These are phyloP conservation scores for Pythium scleroteichum DNA, from an alignment of 352 stramenopile genomes.

Conservation along the genomic window DNA sequence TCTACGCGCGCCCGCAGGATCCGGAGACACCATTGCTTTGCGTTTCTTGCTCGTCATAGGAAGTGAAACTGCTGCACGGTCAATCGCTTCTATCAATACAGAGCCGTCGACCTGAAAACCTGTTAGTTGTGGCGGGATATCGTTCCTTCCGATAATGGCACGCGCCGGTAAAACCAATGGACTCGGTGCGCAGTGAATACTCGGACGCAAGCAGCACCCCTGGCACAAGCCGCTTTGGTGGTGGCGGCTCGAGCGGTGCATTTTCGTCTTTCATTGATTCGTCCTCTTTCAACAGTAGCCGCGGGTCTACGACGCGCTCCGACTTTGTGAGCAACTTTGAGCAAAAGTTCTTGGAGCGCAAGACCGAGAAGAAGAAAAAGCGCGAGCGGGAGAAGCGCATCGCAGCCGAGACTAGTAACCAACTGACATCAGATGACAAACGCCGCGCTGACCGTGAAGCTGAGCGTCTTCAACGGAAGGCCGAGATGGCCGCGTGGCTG, in stretches of 20 bases:
- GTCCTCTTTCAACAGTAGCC: conserved; percentile 34
- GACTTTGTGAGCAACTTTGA: conserved; percentile 58
- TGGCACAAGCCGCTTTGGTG: conserved; percentile 31
- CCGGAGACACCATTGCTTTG: conserved; percentile 51
- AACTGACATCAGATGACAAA: conserved; percentile 46
- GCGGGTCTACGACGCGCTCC: conserved; percentile 38
- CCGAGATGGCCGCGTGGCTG: conserved; percentile 64
- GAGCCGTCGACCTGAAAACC: not conserved
- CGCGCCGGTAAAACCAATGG: too few species aligned
- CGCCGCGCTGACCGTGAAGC: conserved; percentile 50
- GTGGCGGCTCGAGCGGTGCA: conserved; percentile 22
- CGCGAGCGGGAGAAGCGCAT: conserved; percentile 36
- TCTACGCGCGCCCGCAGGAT: conserved; percentile 56
- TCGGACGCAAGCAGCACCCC: conserved; percentile 36
- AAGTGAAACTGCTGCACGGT: not conserved
- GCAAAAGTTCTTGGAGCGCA: conserved; percentile 55
- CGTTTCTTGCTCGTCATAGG: conserved; percentile 83
- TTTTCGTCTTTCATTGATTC: conserved; percentile 53
- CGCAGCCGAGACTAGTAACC: conserved; percentile 37
- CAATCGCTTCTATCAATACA: conserved; percentile 24
- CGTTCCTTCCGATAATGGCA: too few species aligned
- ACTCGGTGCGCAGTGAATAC: conserved; percentile 52
- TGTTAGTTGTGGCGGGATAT: too few species aligned
- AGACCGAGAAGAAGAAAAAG: conserved; percentile 55
- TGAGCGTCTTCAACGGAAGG: conserved; percentile 41